Percentiles rank a stretch among this genome's conserved stretches.
These are phyloP conservation scores for Yueomyces sp. DNA, from an alignment of 1,139 yeast genomes.

Conservation along the genomic window DNA sequence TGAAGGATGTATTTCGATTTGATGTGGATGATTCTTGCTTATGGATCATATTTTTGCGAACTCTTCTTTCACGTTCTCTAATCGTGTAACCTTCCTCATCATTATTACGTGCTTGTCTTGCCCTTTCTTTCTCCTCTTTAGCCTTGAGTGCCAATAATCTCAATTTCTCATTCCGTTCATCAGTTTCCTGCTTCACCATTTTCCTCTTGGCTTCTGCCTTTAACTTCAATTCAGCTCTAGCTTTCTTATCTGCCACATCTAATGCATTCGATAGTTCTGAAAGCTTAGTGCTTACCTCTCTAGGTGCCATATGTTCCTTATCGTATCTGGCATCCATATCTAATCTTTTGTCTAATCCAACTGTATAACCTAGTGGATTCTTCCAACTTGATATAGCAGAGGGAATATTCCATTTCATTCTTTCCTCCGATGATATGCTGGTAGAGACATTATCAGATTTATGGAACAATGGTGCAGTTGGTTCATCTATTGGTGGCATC, in stretches of 20 bases:
- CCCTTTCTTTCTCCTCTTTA: conserved; percentile 27
- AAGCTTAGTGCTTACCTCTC: conserved; percentile 46
- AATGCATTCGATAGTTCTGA: conserved; percentile 58
- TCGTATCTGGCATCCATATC: conserved; percentile 41
- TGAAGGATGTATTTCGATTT: conserved; percentile 29
- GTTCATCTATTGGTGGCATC: conserved; percentile 50
- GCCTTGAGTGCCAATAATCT: conserved; percentile 48
- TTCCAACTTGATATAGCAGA: conserved; percentile 94
- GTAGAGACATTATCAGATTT: conserved; percentile 10
- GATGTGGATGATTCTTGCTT: not conserved
- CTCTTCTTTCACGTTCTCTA: conserved; percentile 21
- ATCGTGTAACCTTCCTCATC: not conserved
- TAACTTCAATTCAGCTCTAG: conserved; percentile 54
- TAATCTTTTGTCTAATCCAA: conserved; percentile 66
- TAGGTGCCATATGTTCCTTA: conserved; percentile 8
- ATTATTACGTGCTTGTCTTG: conserved; percentile 7
- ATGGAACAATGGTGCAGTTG: conserved; percentile 33
- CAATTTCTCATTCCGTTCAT: conserved; percentile 48
- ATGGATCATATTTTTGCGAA: conserved; percentile 23
- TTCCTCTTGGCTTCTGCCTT: conserved; percentile 47
- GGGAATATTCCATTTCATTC: conserved; percentile 78
- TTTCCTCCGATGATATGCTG: conserved; percentile 57
- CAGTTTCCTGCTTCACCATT: conserved; percentile 41
- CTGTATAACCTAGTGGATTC: conserved; percentile 82
- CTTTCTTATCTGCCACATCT: conserved; percentile 59